Conservation (phyloP, 768 basidiomycete genomes). For the Hericium coralloides region DNA sequence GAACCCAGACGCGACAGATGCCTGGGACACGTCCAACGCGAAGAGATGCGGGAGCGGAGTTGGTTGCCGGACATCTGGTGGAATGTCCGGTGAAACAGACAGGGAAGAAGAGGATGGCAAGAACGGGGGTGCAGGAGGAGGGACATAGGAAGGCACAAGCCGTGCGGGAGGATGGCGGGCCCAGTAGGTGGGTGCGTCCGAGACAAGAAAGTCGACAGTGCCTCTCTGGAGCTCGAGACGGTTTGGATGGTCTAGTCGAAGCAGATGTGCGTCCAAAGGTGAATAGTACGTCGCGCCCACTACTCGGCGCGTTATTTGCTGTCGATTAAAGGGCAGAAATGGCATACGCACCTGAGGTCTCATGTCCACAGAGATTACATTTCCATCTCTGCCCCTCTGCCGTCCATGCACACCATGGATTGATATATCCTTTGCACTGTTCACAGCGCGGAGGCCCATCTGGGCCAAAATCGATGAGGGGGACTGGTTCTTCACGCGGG, state of each 20-base stretch:
- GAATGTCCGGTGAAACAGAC: conserved; percentile 31
- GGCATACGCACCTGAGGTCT: conserved; percentile 65
- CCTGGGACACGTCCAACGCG: conserved; percentile 73
- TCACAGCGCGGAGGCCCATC: conserved; percentile 78
- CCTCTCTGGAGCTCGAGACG: conserved; percentile 86
- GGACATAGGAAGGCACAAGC: conserved; percentile 44
- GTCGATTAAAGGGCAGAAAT: background rate
- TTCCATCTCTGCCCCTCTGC: conserved; percentile 81
- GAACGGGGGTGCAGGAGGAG: conserved; percentile 39
- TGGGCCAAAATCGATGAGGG: conserved; percentile 62
- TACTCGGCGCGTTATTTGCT: background rate
- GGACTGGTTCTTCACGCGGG: conserved; percentile 69
- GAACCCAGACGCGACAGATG: conserved; percentile 62
- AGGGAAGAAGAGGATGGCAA: conserved; percentile 44
- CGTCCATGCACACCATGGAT: conserved; percentile 86
- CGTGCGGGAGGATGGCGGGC: conserved; percentile 56
- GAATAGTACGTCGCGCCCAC: conserved; percentile 29
- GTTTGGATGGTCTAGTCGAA: conserved; percentile 70
- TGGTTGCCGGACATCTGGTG: conserved; percentile 40
- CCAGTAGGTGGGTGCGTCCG: conserved; percentile 67
- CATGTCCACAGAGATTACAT: conserved; percentile 83
- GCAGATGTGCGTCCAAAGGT: conserved; percentile 67
- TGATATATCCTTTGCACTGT: conserved; percentile 83
- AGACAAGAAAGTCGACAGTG: conserved; percentile 84
- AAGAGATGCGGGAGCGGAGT: conserved; percentile 73